Percentiles rank a stretch among this genome's conserved stretches.
These are phyloP conservation scores for Candida berthetii DNA, from an alignment of 805 yeast species.

Conservation along the genomic window DNA sequence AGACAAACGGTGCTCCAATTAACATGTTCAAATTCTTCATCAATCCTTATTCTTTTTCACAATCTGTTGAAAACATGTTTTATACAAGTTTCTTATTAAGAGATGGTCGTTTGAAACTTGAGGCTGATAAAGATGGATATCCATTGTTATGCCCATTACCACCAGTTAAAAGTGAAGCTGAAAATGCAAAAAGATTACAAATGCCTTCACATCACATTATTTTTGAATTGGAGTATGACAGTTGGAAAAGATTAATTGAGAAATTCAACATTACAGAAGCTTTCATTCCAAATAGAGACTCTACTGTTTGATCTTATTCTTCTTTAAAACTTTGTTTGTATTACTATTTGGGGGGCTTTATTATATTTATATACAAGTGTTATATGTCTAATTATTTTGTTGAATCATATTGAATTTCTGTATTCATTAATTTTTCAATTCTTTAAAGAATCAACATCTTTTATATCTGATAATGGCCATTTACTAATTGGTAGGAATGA, in stretches of 20 bases:
- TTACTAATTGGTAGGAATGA: slow-evolving; percentile 61
- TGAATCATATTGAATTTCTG: background rate
- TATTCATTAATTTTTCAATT: slow-evolving; percentile 4
- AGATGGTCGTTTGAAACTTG: slow-evolving; percentile 59
- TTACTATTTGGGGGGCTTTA: background rate
- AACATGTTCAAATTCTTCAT: slow-evolving; percentile 62
- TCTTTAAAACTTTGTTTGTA: too few species aligned
- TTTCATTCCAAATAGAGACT: slow-evolving; percentile 39
- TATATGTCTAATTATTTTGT: background rate
- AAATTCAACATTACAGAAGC: slow-evolving; percentile 49
- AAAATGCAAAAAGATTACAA: slow-evolving; percentile 19
- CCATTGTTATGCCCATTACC: slow-evolving; percentile 33
- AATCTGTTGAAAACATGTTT: slow-evolving; percentile 79
- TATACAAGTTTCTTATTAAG: slow-evolving; percentile 74
- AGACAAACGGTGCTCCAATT: slow-evolving; percentile 32
- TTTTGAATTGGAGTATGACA: slow-evolving; percentile 58
- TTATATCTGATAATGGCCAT: slow-evolving; percentile 70
- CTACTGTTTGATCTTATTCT: background rate
- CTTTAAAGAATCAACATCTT: background rate
- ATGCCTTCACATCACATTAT: slow-evolving; percentile 53
- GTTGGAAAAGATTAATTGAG: slow-evolving; percentile 57
- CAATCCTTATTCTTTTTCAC: slow-evolving; percentile 72
- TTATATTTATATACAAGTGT: slow-evolving; percentile 2
- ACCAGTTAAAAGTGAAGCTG: slow-evolving; percentile 15
- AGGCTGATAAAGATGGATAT: slow-evolving; percentile 41